Conservation (phyloP, 2,329 filamentous ascomycete genomes). For the Claviceps spartinae region DNA sequence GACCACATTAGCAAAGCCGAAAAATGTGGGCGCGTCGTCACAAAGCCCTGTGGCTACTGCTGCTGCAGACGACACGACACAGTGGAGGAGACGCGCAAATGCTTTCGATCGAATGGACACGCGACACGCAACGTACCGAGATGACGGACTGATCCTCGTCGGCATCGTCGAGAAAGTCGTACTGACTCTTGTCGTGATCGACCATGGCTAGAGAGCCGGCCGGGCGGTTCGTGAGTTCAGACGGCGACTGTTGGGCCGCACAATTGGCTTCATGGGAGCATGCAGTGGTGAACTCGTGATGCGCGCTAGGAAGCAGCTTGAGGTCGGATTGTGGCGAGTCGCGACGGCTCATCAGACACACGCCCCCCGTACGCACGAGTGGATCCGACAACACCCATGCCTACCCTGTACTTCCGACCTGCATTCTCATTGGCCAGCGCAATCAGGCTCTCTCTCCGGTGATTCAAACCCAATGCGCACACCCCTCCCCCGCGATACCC, state of each 20-base stretch:
- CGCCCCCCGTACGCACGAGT: too few species aligned
- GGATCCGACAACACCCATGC: too few species aligned
- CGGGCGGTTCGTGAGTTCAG: constrained; percentile 1
- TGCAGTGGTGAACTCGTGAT: not conserved
- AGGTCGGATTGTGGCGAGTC: too few species aligned
- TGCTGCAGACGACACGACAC: not conserved
- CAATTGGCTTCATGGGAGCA: constrained; percentile 4
- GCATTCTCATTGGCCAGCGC: too few species aligned
- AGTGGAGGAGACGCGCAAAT: not conserved
- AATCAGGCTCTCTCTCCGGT: too few species aligned
- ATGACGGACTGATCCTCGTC: constrained; percentile 36
- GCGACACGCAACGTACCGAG: constrained; percentile 17
- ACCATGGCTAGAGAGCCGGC: constrained; percentile 21
- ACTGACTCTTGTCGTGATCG: constrained; percentile 26
- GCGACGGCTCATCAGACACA: too few species aligned
- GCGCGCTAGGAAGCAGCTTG: not conserved
- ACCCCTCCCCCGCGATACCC: too few species aligned
- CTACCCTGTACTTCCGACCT: too few species aligned
- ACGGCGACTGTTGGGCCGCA: not conserved
- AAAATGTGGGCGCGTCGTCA: not conserved
- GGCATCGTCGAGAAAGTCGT: constrained; percentile 33
- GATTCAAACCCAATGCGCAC: too few species aligned
- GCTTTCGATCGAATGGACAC: not conserved
- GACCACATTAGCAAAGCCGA: constrained; percentile 6
- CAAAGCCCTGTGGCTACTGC: too few species aligned